phyloP scores from a whole-genome alignment of 208 protist genomes.

The Crithidia thermophila region DNA sequence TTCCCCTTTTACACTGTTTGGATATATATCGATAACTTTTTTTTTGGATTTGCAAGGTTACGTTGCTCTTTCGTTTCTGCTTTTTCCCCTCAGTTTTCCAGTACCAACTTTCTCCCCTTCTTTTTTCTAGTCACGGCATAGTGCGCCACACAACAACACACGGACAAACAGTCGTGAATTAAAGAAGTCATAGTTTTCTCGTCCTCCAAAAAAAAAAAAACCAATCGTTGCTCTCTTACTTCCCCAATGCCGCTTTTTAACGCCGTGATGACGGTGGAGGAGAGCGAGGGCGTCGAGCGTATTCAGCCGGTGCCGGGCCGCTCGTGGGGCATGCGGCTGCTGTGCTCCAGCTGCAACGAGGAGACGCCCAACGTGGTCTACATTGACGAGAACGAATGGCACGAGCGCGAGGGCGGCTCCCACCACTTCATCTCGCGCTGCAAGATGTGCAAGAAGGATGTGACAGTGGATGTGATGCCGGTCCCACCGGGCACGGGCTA shows the following conservation, averaged over 20 bases:
- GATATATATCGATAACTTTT: too few relatives aligned
- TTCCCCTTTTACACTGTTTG: too few relatives aligned
- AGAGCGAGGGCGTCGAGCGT: constrained; percentile 50
- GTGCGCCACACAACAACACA: too few relatives aligned
- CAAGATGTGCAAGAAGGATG: constrained; percentile 48
- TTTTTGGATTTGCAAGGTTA: too few relatives aligned
- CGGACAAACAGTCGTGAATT: background rate
- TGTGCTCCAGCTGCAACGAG: constrained; percentile 63
- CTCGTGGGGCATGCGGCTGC: constrained; percentile 58
- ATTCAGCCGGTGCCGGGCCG: constrained; percentile 43
- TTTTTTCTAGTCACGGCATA: too few relatives aligned
- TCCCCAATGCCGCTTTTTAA: constrained; percentile 61
- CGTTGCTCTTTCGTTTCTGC: too few relatives aligned
- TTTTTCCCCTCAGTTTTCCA: too few relatives aligned
- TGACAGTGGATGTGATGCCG: constrained; percentile 47
- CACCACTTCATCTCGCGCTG: constrained; percentile 65
- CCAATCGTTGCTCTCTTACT: background rate
- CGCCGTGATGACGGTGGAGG: constrained; percentile 46
- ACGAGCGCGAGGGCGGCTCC: constrained; percentile 54
- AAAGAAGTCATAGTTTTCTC: background rate
- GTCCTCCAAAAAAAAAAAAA: background rate
- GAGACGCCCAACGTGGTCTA: constrained; percentile 47
- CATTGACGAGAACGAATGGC: constrained; percentile 49
- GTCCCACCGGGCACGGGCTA: constrained; percentile 11
- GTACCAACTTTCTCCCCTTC: too few relatives aligned